Evolutionary conservation across 768 basidiomycete genomes (phyloP), one percentile per base, ranked within the genome.

Genomic region (Leccinum subtestaceum): DNA sequence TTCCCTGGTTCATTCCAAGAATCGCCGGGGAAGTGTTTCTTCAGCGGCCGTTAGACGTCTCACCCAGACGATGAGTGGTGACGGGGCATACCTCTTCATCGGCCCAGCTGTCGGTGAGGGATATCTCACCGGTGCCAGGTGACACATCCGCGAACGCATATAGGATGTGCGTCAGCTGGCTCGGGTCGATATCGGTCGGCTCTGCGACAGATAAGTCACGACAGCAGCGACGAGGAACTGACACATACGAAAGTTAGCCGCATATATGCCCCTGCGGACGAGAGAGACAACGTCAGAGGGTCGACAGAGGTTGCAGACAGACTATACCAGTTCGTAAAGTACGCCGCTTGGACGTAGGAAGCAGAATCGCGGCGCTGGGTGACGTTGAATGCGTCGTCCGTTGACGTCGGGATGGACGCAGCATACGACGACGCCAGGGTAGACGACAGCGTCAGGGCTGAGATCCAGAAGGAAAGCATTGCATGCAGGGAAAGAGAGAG

Each of bases 131-230:
- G 0, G 83, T 81, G 47, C 77, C 74, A 7, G 84, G 70, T 55
- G 83, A 80, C 38, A 86, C 81, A 70, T 93, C 89, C 49, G 88
- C 91, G 67, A 94, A 94, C 2, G 89, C 81, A 64, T 93, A 93
- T 17, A 91, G 74, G 65, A 93, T 83, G 76, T 90, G 90, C 6
- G 89, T 91, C 62, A 94, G 76, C 40, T 80, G 76, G 3, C 75
- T 72, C 9, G 84, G 70, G 48, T 79, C 78, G 57, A 90, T 84
- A 58, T 88, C 81, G 21, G 81, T 83, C 1, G 88, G 88, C 68
- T 87, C 87, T 88, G 67, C 27, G 63, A 25, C 32, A 29, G 46
- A 45, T 63, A 53, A 40, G 64, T 23, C 40, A 53, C n/a, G 29
- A 55, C 15, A 25, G 46, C 60, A 23, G 9, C 31, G 10, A 32